Conservation (phyloP, 2,329 filamentous ascomycete species). For the Bipolaris gigantea region DNA sequence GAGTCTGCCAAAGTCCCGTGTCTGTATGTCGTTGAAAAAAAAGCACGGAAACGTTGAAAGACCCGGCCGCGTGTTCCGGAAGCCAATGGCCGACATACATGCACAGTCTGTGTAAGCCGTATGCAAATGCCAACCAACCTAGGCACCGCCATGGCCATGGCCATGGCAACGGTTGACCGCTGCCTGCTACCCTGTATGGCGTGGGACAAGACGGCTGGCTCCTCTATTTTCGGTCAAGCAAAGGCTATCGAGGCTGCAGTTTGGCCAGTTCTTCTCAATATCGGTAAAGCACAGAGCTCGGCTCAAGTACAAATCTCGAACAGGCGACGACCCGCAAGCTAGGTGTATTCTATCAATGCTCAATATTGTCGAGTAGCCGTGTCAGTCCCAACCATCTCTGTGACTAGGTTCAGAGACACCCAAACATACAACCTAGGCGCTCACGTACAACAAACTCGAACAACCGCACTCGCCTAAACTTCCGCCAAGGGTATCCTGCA, state of each 20-base stretch:
- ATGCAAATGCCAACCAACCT: too few species aligned
- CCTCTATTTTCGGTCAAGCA: not conserved
- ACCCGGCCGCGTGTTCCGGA: too few species aligned
- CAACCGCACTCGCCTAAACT: not conserved
- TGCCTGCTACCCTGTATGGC: too few species aligned
- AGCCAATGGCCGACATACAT: too few species aligned
- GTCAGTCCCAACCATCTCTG: not conserved
- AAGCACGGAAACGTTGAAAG: too few species aligned
- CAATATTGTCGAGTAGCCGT: not conserved
- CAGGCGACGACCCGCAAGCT: not conserved
- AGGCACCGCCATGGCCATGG: too few species aligned
- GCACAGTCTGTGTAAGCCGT: too few species aligned
- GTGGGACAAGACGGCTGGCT: too few species aligned
- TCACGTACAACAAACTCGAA: not conserved
- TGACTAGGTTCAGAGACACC: not conserved
- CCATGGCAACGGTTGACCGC: too few species aligned
- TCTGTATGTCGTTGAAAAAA: too few species aligned
- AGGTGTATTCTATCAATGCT: not conserved
- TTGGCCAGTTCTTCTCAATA: not conserved
- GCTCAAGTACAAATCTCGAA: not conserved
- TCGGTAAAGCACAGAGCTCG: not conserved
- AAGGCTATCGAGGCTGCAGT: not conserved
- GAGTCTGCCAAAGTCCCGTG: too few species aligned
- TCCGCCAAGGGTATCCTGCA: conserved; percentile 19
- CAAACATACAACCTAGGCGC: not conserved